Evolutionary conservation across 306 rosid genomes (phyloP).

Genomic region (Neltuma alba): DNA sequence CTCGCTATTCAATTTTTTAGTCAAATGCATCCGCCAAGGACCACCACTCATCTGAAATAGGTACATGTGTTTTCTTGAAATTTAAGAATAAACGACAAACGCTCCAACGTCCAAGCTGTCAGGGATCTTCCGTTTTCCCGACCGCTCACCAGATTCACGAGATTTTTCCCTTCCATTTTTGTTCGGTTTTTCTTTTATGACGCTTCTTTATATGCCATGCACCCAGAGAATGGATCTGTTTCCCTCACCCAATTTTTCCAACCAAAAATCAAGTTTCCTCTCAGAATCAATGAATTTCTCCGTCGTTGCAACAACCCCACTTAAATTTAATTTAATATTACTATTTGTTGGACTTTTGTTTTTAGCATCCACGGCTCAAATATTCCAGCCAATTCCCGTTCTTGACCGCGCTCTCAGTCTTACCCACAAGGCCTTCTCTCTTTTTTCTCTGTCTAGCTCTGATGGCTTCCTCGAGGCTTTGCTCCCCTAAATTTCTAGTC

Average conservation of each 20-base stretch:
- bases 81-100: not conserved
- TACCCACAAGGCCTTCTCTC: not conserved
- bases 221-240: not conserved
- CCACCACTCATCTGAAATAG: too few species aligned
- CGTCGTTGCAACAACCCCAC: not conserved
- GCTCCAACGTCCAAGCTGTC: not conserved
- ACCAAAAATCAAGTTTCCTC: not conserved
- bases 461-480: constrained; percentile 42
- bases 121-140: not conserved
- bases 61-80: too few species aligned
- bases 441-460: not conserved
- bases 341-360: not conserved
- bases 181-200: not conserved
- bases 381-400: not conserved
- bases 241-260: not conserved
- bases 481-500: constrained; percentile 51
- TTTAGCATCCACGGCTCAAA: not conserved
- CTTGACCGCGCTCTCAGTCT: not conserved
- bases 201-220: not conserved
- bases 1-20: too few species aligned
- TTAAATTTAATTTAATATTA: not conserved
- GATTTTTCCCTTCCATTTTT: not conserved
- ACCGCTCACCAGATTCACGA: not conserved
- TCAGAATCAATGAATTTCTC: not conserved
- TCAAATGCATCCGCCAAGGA: too few species aligned